Conservation (phyloP, 1,284 basidiomycete genomes). For the Boletellus dicymbophilus region DNA sequence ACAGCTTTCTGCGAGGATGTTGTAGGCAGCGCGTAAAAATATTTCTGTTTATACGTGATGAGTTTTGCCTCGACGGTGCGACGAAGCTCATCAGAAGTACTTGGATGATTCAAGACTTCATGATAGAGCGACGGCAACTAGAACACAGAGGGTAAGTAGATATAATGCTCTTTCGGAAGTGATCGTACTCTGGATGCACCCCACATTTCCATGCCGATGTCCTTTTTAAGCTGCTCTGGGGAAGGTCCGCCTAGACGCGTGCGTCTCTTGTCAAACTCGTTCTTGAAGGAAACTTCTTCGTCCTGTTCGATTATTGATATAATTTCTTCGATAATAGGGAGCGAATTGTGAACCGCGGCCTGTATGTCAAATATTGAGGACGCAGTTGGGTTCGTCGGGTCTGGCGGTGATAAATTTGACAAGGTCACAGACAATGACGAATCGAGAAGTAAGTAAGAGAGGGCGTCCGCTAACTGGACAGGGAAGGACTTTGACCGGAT, state of each 20-base stretch:
- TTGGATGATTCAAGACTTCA: conserved; percentile 76
- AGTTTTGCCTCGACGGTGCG: conserved; percentile 72
- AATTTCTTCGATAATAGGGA: conserved; percentile 72
- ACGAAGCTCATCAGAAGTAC: conserved; percentile 72
- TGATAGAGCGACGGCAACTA: conserved; percentile 73
- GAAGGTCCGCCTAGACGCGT: conserved; percentile 71
- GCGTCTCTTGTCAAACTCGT: conserved; percentile 76
- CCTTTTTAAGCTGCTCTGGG: conserved; percentile 69
- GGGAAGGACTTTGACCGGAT: conserved; percentile 1
- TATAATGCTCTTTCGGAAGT: not conserved
- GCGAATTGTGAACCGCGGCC: conserved; percentile 66
- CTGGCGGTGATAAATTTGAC: conserved; percentile 69
- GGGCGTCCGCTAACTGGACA: conserved; percentile 67
- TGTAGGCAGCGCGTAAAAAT: conserved; percentile 57
- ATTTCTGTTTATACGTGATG: conserved; percentile 58
- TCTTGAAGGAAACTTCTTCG: conserved; percentile 56
- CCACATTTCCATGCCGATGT: conserved; percentile 67
- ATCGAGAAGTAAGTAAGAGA: conserved; percentile 75
- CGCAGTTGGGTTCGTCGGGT: conserved; percentile 72
- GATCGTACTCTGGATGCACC: conserved; percentile 54
- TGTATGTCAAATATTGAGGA: conserved; percentile 62
- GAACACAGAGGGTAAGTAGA: conserved; percentile 4
- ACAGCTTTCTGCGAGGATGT: conserved; percentile 47
- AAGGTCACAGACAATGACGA: conserved; percentile 72
- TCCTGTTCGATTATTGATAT: conserved; percentile 53